Base-by-base conservation (phyloP, 2,329 filamentous ascomycete species). In the Trichoderma koningiopsis region DNA sequence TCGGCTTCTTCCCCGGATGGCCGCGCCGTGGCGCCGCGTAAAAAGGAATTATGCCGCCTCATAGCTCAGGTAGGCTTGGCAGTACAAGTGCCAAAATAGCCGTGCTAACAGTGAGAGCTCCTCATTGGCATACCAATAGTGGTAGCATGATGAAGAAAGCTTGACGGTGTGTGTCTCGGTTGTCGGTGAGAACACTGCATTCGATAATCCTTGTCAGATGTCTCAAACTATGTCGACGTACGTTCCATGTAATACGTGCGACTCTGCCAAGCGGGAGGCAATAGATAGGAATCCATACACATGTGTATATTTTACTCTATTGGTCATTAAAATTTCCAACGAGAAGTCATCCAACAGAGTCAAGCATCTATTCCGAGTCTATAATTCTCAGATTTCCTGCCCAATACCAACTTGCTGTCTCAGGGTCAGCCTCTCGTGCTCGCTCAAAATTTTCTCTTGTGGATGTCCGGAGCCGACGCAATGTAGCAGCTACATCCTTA, bases 151-250 rank as follows among this genome's bases (percentile, higher is more conserved):
- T 66, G 22, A 13, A 24, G 62, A 24, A 55, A 58, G 27, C 27
- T 62, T 57, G 52, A 33, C 27, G 19, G 55, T 13, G 37, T 8
- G 58, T 66, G 63, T 66, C 63, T 66, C 61, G 49, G 47, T 5
- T n/a, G 27, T 40, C 29, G 53, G 27, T 27, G 14, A 3, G 16
- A 13, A 22, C 33, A 19, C 27, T 31, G 24, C 13, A 24, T 29
- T 55, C 6, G 24, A 55, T 29, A 7, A 16, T 55, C 24, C 14
- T 22, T 24, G 52, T 14, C 24, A 7, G 22, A 3, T 55, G 52
- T 55, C 52, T 55, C 52, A 55, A n/a, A 7, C 5, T 24, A 29
- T 29, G 52, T 55, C 29, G 24, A 29, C 52, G 16, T 55, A 27
- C 16, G 52, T 24, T 49, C n/a, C 11, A 16, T 31, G 52, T 10